Base-by-base conservation (phyloP, 2,329 filamentous ascomycete genomes). In the Emericellopsis atlantica region DNA sequence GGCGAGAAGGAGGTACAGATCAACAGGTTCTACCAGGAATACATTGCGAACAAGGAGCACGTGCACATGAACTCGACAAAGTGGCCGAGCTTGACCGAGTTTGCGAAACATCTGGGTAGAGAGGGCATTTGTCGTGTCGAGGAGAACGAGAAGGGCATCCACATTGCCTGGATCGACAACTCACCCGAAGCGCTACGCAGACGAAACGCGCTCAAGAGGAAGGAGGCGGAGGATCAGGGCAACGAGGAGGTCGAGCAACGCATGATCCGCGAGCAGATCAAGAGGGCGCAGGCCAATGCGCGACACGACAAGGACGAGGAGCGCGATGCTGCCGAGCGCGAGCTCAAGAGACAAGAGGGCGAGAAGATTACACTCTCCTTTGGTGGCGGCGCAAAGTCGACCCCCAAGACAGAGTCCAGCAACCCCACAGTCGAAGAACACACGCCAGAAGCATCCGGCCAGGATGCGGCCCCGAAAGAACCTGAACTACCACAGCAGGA, bases 11-110 rank as follows among this genome's bases (percentile, higher is more conserved):
- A 79, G 51, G 79, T 96, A 2, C 75, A 89, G 29, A 76, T 89
- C 40, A 98, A 98, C 54, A 80, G 85, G 46, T 96, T 96, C 59
- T 98, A 98, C 62, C 87, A 96, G 57, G 81, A 89, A 31, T 92
- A 94, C 53, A 95, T 96, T 50, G 72, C 78, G 14, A 82, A 90
- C 50, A 88, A 89, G 59, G 74, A 87, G 53, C 90, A 96, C 56
- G 68, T 92, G 8, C 92, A 96, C 57, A 88, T 96, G 84, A 95
- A 95, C 60, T 72, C 87, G 7, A 96, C 92, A 0, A 81, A 82
- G 53, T 96, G 88, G 88, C 76, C 81, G 4, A 85, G 77, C 41
- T 64, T 98, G 50, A 90, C 88, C 3, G 88, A 96, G 51, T 94
- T 95, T 55, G 86, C 84, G 12, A 94, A 95, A 55, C 67, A 85